Evolutionary conservation across 345 rosid species (phyloP), one percentile per base, ranked within the genome.

Genomic region (Sonneratia caseolaris): DNA sequence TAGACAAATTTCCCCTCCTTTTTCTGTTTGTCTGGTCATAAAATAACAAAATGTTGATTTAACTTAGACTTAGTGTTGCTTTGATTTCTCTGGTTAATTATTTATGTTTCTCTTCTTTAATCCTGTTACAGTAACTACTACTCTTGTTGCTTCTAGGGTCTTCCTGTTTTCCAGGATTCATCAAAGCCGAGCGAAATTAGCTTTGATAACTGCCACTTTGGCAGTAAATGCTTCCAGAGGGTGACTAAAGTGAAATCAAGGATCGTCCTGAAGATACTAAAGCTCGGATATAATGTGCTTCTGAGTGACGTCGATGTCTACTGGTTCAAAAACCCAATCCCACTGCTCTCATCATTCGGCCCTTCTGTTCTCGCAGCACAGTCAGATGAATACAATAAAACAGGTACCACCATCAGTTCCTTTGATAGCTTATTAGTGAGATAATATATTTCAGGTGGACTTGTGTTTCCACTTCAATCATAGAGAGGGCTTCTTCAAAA

Each of bases 231-330:
- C 86, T 95, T 92, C 73, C 97, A 89, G 85, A 84, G 79, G 79
- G 97, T 92, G 69, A 95, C 97, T 42, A 89, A 95, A 83, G 96
- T 84, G 66, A 95, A 95, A 80, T 95, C 99, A 66, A 92, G 93
- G 81, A 81, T 85, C 69, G 97, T 95, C 70, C 72, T 88, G 77
- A 85, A 81, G 85, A 87, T 92, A 76, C 77, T 95, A 75, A 92
- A 90, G 88, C 79, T 86, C 7, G 94, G 97, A n/a, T 90, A 89
- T 78, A 90, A 89, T 74, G 97, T 92, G 71, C 91, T 95, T 69
- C 79, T 91, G 56, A 90, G 99, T 59, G 96, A 95, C 69, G 97
- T 90, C 22, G 97, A 91, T 77, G 90, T 95, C 13, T 88, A 89
- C 81, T 95, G 97, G 97, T 92, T 92, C 80, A 78, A 49, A 79